These are phyloP conservation scores for Serendipita sp. DNA, from an alignment of 768 basidiomycete genomes.

Conservation along the genomic window DNA sequence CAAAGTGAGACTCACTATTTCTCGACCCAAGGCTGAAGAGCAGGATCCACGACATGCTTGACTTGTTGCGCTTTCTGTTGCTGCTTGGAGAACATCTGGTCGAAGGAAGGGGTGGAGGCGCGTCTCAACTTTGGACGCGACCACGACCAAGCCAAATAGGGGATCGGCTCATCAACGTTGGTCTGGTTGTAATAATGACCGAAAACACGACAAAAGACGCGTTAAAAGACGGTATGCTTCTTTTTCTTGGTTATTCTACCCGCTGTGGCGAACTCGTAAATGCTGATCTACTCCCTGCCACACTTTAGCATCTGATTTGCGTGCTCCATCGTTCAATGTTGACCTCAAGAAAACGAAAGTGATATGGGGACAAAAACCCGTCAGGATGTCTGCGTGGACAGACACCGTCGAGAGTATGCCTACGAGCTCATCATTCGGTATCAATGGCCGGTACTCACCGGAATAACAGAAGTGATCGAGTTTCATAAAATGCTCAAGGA, in stretches of 20 bases:
- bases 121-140: not conserved
- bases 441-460: conserved; percentile 15
- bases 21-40: conserved; percentile 90
- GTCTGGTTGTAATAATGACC: not conserved
- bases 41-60: conserved; percentile 31
- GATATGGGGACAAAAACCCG: conserved; percentile 12
- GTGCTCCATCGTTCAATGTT: conserved; percentile 7
- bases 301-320: not conserved
- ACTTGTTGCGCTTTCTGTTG: conserved; percentile 25
- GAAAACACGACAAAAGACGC: conserved; percentile 1
- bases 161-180: not conserved
- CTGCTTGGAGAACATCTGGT: conserved; percentile 42
- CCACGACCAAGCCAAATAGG: not conserved
- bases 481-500: conserved; percentile 61
- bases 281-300: not conserved
- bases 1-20: conserved; percentile 58
- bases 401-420: conserved; percentile 60
- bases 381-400: conserved; percentile 20
- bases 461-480: conserved; percentile 50
- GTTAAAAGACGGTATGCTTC: not conserved
- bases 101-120: conserved; percentile 25
- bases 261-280: not conserved
- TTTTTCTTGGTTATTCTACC: not conserved
- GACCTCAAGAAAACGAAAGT: conserved; percentile 15
- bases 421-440: not conserved